Base-by-base conservation (phyloP, 2,329 filamentous ascomycete genomes). In the Apiospora koreana region DNA sequence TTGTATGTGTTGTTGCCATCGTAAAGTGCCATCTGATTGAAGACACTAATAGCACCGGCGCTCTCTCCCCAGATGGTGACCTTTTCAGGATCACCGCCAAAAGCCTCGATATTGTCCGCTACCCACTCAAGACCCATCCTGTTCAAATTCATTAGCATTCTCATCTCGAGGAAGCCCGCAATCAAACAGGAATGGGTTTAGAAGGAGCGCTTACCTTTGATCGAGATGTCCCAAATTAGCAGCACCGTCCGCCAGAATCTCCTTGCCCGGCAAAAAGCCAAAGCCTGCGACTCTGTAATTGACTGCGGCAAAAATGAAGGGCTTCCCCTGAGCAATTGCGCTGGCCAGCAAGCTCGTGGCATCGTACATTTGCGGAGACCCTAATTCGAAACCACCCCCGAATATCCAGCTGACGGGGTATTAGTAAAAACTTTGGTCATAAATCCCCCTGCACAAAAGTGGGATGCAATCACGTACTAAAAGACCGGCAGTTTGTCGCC, bases 21-120 rank as follows among this genome's bases (percentile, higher is more conserved):
- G 74, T 93, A 94, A 14, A 95, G 83, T 1, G 89, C 83, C 88
- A 94, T 94, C 74, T 95, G 93, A 75, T 94, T 88, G 66, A 92
- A 87, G 1, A 93, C 92, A 0, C 92, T 94, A 72, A 94, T 94
- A 18, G 89, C 83, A 0, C 91, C 91, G 0, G 92, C 91, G 2
- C 87, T 90, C 77, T 95, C 90, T 35, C 93, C 93, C 91, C 91
- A 94, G 71, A 95, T 91, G 0, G 92, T 95, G 7, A 95, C 92
- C 78, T 92, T 92, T n/a, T 85, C 83, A 0, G 92, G 91, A 50
- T 71, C 93, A 18, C 94, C 94, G 12, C 94, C 94, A 77, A 96
- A 97, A 0, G 88, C 85, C 1, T 83, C 89, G 70, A 95, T 94
- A 74, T 95, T 94, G 75, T 94, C 92, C 9, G 91, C 89, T 0